Conservation (phyloP, 2,329 filamentous ascomycete species). For the Cladosporium sp. region DNA sequence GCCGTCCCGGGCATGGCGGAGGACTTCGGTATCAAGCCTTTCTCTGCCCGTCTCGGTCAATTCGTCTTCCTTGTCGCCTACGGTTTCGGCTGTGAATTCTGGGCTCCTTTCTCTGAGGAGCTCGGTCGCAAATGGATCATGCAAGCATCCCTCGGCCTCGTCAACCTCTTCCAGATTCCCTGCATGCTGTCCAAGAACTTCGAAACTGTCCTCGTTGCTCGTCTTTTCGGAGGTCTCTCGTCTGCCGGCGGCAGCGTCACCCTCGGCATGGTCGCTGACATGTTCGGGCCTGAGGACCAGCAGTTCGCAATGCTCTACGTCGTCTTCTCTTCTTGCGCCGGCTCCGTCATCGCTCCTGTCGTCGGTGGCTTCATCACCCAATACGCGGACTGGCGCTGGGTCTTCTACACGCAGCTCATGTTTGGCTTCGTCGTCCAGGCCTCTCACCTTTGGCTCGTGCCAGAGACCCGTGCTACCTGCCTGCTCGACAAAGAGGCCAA, state of each 20-base stretch:
- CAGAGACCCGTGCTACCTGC: conserved; percentile 65
- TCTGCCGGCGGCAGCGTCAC: conserved; percentile 56
- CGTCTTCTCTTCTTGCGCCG: conserved; percentile 53
- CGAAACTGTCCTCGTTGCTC: conserved; percentile 61
- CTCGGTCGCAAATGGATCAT: conserved; percentile 66
- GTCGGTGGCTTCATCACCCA: conserved; percentile 29
- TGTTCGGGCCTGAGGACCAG: conserved; percentile 66
- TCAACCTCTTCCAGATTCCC: conserved; percentile 66
- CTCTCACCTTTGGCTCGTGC: conserved; percentile 83
- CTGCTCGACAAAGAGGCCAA: conserved; percentile 78
- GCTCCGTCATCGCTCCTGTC: conserved; percentile 31
- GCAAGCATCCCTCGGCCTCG: conserved; percentile 60
- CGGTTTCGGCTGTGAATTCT: conserved; percentile 59
- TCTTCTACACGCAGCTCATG: conserved; percentile 82
- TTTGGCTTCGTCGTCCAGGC: conserved; percentile 73
- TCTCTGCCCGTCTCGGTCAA: conserved; percentile 75
- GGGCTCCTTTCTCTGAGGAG: conserved; percentile 64
- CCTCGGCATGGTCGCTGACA: conserved; percentile 74
- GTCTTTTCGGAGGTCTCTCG: conserved; percentile 70
- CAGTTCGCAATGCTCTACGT: conserved; percentile 79
- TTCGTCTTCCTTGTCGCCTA: conserved; percentile 70
- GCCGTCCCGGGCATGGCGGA: conserved; percentile 55
- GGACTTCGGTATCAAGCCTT: conserved; percentile 67
- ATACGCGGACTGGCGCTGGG: conserved; percentile 65
- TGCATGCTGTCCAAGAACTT: conserved; percentile 65